Evolutionary conservation across 306 rosid genomes (phyloP).

Genomic region (Prinsepia uniflora): DNA sequence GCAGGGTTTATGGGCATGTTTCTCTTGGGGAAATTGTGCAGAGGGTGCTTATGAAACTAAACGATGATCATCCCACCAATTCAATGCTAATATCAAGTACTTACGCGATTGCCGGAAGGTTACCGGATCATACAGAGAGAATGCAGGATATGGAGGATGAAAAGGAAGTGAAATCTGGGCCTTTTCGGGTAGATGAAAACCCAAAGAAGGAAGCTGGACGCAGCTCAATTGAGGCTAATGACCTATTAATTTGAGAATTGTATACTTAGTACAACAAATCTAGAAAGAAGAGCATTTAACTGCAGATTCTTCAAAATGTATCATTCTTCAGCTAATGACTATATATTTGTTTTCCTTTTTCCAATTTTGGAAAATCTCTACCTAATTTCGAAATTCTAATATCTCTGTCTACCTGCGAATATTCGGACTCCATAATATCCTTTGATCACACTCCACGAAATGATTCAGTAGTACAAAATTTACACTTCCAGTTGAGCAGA

Average conservation of each 20-base stretch:
- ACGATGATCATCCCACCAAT: slow-evolving; percentile 56
- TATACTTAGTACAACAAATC: neutral
- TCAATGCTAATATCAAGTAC: slow-evolving; percentile 60
- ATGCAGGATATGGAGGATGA: slow-evolving; percentile 36
- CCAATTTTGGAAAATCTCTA: neutral
- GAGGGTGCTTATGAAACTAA: slow-evolving; percentile 38
- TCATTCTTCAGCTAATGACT: neutral
- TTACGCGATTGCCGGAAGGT: slow-evolving; percentile 64
- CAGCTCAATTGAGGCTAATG: slow-evolving; percentile 46
- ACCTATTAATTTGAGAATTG: neutral
- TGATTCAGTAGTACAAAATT: slow-evolving; percentile 27
- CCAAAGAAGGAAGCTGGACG: slow-evolving; percentile 50
- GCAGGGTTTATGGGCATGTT: slow-evolving; percentile 57
- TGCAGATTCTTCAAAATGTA: slow-evolving; percentile 2
- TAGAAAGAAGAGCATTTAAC: neutral
- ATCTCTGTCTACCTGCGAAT: slow-evolving; percentile 33
- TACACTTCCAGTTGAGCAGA: slow-evolving; percentile 40
- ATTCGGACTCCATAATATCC: slow-evolving; percentile 13
- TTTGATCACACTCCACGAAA: slow-evolving; percentile 21
- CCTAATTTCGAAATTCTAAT: slow-evolving; percentile 25
- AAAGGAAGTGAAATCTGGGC: slow-evolving; percentile 19
- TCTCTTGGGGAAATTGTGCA: slow-evolving; percentile 48
- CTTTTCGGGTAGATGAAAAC: slow-evolving; percentile 23
- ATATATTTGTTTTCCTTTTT: neutral
- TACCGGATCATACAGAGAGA: slow-evolving; percentile 35